Evolutionary conservation across 768 basidiomycete genomes (phyloP), one percentile per base, ranked within the genome.

Genomic region (Hericium rajendrae): DNA sequence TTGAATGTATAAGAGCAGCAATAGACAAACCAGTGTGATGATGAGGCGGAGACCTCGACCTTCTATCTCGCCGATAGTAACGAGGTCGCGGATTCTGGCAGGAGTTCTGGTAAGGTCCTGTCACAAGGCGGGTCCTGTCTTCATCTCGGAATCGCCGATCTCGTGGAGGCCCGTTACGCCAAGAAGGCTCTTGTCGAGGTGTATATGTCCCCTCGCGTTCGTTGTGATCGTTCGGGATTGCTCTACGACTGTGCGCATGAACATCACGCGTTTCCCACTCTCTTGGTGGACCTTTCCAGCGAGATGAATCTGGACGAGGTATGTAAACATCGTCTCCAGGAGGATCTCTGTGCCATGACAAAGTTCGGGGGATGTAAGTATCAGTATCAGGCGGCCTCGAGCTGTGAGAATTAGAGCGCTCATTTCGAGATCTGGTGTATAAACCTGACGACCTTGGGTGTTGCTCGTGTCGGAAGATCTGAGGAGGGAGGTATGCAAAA

Each of bases 401-500:
- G 20, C 9, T 26, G 20, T 26, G 16, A 24, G 16, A 13, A 8
- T 16, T 37, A 48, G 54, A 28, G 55, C 57, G 43, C 56, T 62
- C 12, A 52, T 54, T 54, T 57, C 58, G 37, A 43, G 57, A 55
- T 52, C 53, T 2, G 48, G 58, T 53, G 57, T 66, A 55, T 18
- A 64, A 8, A 60, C 49, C 46, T 57, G 59, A 54, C 59, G 57
- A 13, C 68, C 68, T 51, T 67, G 51, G 15, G 65, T 58, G 59
- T 32, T 32, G 32, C 32, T 32, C 32, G 9, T 32, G 6, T 32
- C 32, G 32, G 4, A 60, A 60, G 53, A 65, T 53, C 13, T 53
- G 54, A 15, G 65, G 55, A 24, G 66, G 56, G 20, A 59, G 59
- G 18, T 63, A 59, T 16, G 60, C 64, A 54, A 71, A 71, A 49